Percentiles rank a stretch among this genome's conserved stretches.
phyloP scores from a whole-genome alignment of 441 rosid genomes.

The Populus hybrid region DNA sequence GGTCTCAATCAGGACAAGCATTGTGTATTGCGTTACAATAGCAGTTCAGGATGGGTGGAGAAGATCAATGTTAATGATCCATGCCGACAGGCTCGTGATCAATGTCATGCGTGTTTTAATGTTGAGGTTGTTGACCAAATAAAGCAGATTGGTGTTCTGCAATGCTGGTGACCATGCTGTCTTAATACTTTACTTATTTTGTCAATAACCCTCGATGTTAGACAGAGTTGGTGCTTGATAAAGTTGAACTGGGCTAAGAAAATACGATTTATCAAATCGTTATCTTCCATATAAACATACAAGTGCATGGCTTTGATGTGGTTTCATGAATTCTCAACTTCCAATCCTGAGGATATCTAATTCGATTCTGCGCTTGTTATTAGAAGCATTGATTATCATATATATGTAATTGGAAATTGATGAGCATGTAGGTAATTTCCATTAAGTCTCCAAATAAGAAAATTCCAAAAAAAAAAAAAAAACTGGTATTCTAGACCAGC shows the following conservation, averaged over 20 bases:
- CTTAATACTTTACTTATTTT: background rate
- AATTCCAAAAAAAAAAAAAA: no score
- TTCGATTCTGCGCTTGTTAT: no score
- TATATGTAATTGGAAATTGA: no score
- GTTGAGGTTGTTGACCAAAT: background rate
- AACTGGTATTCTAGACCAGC: no score
- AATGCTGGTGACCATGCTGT: no score
- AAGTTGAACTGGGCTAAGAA: background rate
- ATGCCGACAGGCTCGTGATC: background rate
- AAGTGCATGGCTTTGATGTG: no score
- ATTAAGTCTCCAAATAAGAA: background rate
- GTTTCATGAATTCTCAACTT: no score
- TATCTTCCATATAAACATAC: background rate
- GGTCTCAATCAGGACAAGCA: background rate
- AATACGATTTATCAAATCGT: background rate
- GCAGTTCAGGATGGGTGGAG: background rate
- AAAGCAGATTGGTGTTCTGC: background rate
- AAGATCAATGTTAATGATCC: background rate
- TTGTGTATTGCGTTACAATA: background rate
- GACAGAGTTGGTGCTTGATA: no score
- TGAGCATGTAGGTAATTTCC: no score
- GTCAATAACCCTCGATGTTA: background rate
- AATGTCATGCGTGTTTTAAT: background rate
- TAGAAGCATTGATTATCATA: no score
- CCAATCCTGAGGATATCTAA: no score